These are phyloP conservation scores for Capronia epimyces DNA, from an alignment of 2,329 filamentous ascomycete genomes.

Conservation along the genomic window DNA sequence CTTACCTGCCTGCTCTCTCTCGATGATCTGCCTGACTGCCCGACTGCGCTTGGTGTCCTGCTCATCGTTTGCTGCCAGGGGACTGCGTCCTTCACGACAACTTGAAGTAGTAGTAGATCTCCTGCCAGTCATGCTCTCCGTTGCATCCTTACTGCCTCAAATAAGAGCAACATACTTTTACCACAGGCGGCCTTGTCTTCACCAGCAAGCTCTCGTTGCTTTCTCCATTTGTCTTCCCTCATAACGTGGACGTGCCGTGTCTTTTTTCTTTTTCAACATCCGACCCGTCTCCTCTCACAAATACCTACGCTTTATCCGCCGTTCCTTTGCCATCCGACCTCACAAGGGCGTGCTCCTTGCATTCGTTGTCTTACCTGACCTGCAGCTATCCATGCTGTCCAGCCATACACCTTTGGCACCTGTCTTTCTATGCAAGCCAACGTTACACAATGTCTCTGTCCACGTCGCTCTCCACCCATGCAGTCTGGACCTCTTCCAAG, in stretches of 20 bases:
- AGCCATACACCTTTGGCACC: slow-evolving; percentile 15
- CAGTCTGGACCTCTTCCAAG: slow-evolving; percentile 14
- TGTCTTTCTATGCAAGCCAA: slow-evolving; percentile 20
- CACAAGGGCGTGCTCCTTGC: slow-evolving; percentile 9
- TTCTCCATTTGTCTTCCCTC: background rate
- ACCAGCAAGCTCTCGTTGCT: background rate
- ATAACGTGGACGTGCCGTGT: background rate
- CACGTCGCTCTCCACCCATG: background rate
- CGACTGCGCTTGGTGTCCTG: too few species aligned
- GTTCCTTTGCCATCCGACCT: background rate
- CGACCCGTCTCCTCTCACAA: slow-evolving; percentile 10
- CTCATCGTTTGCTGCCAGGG: too few species aligned
- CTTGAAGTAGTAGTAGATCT: background rate
- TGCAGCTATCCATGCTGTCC: slow-evolving; percentile 10
- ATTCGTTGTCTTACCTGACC: slow-evolving; percentile 17
- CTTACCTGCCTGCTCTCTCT: too few species aligned
- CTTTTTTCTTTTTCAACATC: background rate
- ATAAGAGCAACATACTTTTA: background rate
- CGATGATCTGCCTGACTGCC: too few species aligned
- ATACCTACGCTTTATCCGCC: slow-evolving; percentile 5
- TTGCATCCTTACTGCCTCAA: background rate
- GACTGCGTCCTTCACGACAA: background rate
- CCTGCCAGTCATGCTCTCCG: background rate
- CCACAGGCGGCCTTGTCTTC: background rate
- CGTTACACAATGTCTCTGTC: slow-evolving; percentile 24